Evolutionary conservation across 805 yeast species (phyloP).

Genomic region (Suhomyces canberraensis): DNA sequence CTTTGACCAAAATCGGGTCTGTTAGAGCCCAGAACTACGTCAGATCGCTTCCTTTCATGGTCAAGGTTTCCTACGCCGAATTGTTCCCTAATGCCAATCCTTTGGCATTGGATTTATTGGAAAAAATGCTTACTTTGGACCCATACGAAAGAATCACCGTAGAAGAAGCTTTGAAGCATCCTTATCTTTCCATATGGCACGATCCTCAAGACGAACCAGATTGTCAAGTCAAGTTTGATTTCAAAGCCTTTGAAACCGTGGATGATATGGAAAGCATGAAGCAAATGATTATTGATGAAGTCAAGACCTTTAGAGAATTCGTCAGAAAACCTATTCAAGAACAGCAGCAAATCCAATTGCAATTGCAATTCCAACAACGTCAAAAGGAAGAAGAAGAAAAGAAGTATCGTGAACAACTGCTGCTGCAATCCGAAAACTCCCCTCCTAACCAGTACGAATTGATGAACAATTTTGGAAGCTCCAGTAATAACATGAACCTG

Average conservation of each 20-base stretch:
- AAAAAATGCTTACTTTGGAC: slow-evolving; percentile 79
- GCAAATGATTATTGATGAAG: slow-evolving; percentile 77
- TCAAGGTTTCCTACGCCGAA: slow-evolving; percentile 65
- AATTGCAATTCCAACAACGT: slow-evolving; percentile 28
- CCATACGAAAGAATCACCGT: slow-evolving; percentile 83
- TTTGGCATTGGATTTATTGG: slow-evolving; percentile 67
- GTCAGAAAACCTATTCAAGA: slow-evolving; percentile 73
- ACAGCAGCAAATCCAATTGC: slow-evolving; percentile 41
- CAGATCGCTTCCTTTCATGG: slow-evolving; percentile 78
- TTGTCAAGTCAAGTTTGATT: slow-evolving; percentile 79
- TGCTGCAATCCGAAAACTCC: slow-evolving; percentile 12
- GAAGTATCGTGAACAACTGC: slow-evolving; percentile 17
- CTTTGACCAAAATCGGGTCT: slow-evolving; percentile 58
- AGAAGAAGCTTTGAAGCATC: slow-evolving; percentile 84
- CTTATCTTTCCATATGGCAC: slow-evolving; percentile 83
- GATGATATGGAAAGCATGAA: slow-evolving; percentile 77
- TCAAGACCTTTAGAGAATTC: slow-evolving; percentile 69
- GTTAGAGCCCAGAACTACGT: slow-evolving; percentile 90
- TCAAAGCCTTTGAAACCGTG: slow-evolving; percentile 74
- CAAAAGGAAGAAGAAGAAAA: slow-evolving; percentile 23
- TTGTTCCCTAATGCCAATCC: slow-evolving; percentile 86
- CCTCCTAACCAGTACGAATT: slow-evolving; percentile 11
- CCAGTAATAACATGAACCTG: slow-evolving; percentile 9
- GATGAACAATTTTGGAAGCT: slow-evolving; percentile 9
- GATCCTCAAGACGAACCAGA: slow-evolving; percentile 83